Base-by-base conservation (phyloP, 371 early-diverging fungal species). In the Mortierella polycephala region DNA sequence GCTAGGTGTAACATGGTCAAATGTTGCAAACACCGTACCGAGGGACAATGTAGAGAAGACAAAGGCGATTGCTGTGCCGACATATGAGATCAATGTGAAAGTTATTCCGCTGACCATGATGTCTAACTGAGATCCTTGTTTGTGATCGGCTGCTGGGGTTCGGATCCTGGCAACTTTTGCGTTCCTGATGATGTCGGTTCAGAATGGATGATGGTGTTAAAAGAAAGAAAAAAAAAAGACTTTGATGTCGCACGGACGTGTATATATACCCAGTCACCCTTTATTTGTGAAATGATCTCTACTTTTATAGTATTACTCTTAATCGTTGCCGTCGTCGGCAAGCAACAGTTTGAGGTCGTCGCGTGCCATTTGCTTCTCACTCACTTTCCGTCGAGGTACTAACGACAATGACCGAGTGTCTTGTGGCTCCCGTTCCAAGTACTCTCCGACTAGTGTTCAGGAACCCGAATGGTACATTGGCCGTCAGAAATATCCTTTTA, bases 1-100 rank as follows among this genome's bases (percentile, higher is more conserved):
- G 30, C 20, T 20, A 18, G 63, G 30, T 37, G 39, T 2, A 13
- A 7, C 16, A 1, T 53, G 5, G 13, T 50, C 18, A 20, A n/a
- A 44, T 7, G 11, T 4, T 12, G 0, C 20, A 41, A 42, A 42
- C 7, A 42, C 13, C 60, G 50, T 69, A 79, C 80, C 80, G 47
- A 79, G 73, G 13, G 80, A 79, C 30, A 79, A 60, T 10, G 73
- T 73, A 4, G 73, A 55, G 57, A 79, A 79, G 37, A 68, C 45
- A 62, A 79, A 79, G 13, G 73, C 73, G 52, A 79, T 62, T 11
- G 14, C 66, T 20, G 73, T 47, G 39, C 80, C 80, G 12, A 60
- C 57, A 58, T 73, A 79, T 13, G 73, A 69, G 69, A 79, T 68
- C 53, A 79, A 46, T 9, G 67, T 64, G 30, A 76, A 56, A 12